These are phyloP conservation scores for Heliocybe sulcata DNA, from an alignment of 1,284 basidiomycete species.

Conservation along the genomic window DNA sequence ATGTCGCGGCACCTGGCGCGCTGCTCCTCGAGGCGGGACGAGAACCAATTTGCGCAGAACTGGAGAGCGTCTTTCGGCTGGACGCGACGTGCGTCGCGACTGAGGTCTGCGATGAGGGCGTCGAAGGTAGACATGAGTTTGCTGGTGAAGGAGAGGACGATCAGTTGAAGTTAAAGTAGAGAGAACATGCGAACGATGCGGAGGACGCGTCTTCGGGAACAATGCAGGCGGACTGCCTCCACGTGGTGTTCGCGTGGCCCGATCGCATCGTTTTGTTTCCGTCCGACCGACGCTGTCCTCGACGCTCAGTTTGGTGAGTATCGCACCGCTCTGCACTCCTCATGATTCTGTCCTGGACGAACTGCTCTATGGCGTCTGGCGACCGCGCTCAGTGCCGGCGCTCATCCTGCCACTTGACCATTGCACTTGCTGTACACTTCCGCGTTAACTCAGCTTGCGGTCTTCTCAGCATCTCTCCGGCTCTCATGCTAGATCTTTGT, in stretches of 20 bases:
- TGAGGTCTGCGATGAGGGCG: slow-evolving; percentile 77
- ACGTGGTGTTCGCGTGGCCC: too few relatives aligned
- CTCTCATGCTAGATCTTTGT: too few relatives aligned
- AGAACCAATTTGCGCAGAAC: slow-evolving; percentile 96
- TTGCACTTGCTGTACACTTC: too few relatives aligned
- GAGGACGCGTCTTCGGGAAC: neutral
- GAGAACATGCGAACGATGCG: neutral
- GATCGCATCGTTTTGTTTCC: neutral
- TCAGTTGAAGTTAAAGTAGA: neutral
- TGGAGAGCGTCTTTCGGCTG: slow-evolving; percentile 89
- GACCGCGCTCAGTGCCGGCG: too few relatives aligned
- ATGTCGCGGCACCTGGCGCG: slow-evolving; percentile 63
- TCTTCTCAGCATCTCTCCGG: too few relatives aligned
- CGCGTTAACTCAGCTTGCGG: too few relatives aligned
- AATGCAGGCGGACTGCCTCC: neutral
- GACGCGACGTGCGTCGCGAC: slow-evolving; percentile 78
- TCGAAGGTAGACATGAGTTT: slow-evolving; percentile 61
- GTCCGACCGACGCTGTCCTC: too few relatives aligned
- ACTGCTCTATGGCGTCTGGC: too few relatives aligned
- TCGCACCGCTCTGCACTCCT: too few relatives aligned
- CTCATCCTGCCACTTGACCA: too few relatives aligned
- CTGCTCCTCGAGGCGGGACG: slow-evolving; percentile 79
- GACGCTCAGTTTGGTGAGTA: too few relatives aligned
- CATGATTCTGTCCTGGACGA: too few relatives aligned
- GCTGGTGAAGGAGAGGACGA: neutral